These are phyloP conservation scores for Balamuthia mandrillaris DNA, from an alignment of 208 protist genomes.

Conservation along the genomic window DNA sequence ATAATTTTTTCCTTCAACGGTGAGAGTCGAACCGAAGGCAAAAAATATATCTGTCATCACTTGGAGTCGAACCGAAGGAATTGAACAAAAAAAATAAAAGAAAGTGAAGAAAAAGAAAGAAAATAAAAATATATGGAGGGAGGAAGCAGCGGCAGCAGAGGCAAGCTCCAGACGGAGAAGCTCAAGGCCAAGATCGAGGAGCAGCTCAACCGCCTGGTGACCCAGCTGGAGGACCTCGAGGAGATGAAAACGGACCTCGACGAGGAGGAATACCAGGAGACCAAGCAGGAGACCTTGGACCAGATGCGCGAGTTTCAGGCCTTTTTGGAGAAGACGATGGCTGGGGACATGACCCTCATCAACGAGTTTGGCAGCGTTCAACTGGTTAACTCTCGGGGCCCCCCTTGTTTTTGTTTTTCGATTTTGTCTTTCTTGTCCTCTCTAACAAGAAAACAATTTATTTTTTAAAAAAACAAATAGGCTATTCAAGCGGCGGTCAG, in stretches of 20 bases:
- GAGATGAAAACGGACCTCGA: constrained; percentile 68
- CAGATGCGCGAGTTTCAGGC: constrained; percentile 73
- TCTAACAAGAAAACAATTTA: neutral
- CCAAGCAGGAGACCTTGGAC: constrained; percentile 65
- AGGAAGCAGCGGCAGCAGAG: too few species aligned
- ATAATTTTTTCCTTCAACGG: too few species aligned
- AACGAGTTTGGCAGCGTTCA: constrained; percentile 62
- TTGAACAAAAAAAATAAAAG: too few species aligned
- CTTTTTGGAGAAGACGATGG: constrained; percentile 57
- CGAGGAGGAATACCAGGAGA: constrained; percentile 64
- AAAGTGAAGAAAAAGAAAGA: too few species aligned
- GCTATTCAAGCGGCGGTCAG: constrained; percentile 72
- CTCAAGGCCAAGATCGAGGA: constrained; percentile 69
- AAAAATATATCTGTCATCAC: too few species aligned
- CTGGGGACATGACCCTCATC: constrained; percentile 70
- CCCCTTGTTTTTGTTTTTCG: neutral
- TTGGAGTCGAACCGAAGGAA: too few species aligned
- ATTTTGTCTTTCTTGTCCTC: neutral
- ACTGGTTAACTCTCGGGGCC: too few species aligned
- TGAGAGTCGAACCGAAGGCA: too few species aligned
- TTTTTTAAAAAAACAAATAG: too few species aligned
- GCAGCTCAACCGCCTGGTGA: constrained; percentile 69
- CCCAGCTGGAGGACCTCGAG: constrained; percentile 72
- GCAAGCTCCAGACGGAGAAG: constrained; percentile 57
- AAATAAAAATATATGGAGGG: too few species aligned